A percentile compares a stretch with the other conserved stretches of the same genome.
Conservation (phyloP, 176 grass and related monocot species). For the Triticum urartu region DNA sequence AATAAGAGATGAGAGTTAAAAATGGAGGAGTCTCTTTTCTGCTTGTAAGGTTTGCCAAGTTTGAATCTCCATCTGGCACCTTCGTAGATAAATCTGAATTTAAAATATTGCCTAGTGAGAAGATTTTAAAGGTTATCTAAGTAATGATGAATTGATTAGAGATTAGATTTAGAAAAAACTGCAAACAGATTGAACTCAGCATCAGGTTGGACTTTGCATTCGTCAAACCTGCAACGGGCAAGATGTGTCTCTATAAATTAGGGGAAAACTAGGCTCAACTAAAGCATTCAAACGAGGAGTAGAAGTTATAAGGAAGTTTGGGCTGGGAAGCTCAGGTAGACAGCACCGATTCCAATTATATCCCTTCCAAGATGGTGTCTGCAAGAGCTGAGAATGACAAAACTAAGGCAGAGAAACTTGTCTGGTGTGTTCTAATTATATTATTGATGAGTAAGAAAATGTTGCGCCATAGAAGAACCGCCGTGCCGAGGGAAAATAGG, state of each 20-base stretch:
- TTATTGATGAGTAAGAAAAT: too few relatives aligned
- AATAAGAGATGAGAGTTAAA: not conserved
- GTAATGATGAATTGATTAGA: not conserved
- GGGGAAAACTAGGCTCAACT: not conserved
- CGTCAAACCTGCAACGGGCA: not conserved
- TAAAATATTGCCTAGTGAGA: not conserved
- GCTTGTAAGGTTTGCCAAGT: not conserved
- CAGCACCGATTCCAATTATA: not conserved
- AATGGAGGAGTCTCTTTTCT: not conserved
- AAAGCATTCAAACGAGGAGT: not conserved
- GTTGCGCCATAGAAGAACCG: not conserved
- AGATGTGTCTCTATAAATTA: not conserved
- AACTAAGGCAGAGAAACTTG: not conserved
- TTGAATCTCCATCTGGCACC: not conserved
- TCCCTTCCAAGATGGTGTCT: not conserved
- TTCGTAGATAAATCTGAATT: not conserved
- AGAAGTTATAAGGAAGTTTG: not conserved
- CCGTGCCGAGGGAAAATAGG: not conserved
- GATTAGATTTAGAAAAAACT: not conserved
- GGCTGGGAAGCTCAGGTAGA: not conserved
- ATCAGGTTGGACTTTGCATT: not conserved
- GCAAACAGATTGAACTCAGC: not conserved
- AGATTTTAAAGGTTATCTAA: not conserved
- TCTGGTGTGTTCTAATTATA: not conserved
- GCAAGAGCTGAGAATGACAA: not conserved